Evolutionary conservation across 495 filamentous ascomycete genomes (phyloP).

Genomic region (Penicillium argentinense): DNA sequence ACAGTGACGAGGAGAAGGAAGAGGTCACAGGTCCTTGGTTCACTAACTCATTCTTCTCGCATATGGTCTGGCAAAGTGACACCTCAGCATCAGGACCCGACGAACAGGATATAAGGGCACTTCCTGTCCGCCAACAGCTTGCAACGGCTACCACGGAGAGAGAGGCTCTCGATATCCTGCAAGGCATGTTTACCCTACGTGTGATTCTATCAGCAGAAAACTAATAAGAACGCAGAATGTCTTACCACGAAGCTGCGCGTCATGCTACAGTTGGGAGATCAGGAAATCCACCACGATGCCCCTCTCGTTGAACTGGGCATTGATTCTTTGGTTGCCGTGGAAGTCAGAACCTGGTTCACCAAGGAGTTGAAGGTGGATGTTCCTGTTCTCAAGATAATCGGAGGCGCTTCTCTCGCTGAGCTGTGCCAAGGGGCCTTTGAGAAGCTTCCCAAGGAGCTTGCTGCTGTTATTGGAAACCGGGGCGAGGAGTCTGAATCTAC

Average conservation of each 20-base stretch:
- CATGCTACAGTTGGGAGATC: constrained; percentile 6
- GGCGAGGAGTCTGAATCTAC: background rate
- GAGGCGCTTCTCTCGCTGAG: constrained; percentile 17
- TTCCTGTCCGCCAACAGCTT: constrained; percentile 19
- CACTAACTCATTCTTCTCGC: constrained; percentile 29
- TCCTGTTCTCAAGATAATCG: constrained; percentile 53
- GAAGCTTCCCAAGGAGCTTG: constrained; percentile 1
- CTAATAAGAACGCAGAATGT: too few species aligned
- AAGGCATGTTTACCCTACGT: constrained; percentile 5
- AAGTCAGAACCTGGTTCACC: constrained; percentile 36
- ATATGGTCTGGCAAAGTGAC: background rate
- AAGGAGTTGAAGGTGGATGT: constrained; percentile 42
- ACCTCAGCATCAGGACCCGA: background rate
- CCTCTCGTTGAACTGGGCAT: constrained; percentile 30
- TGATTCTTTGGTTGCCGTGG: constrained; percentile 38
- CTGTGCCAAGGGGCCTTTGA: background rate
- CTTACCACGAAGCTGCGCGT: constrained; percentile 3
- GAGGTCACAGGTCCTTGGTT: constrained; percentile 3
- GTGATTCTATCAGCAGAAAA: too few species aligned
- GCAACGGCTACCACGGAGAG: constrained; percentile 1
- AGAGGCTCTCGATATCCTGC: constrained; percentile 13
- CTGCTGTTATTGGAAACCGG: background rate
- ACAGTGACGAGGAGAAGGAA: too few species aligned
- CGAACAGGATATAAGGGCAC: too few species aligned
- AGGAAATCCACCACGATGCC: constrained; percentile 1